Evolutionary conservation across 2,329 filamentous ascomycete genomes (phyloP).

Genomic region (Cercospora sesami): DNA sequence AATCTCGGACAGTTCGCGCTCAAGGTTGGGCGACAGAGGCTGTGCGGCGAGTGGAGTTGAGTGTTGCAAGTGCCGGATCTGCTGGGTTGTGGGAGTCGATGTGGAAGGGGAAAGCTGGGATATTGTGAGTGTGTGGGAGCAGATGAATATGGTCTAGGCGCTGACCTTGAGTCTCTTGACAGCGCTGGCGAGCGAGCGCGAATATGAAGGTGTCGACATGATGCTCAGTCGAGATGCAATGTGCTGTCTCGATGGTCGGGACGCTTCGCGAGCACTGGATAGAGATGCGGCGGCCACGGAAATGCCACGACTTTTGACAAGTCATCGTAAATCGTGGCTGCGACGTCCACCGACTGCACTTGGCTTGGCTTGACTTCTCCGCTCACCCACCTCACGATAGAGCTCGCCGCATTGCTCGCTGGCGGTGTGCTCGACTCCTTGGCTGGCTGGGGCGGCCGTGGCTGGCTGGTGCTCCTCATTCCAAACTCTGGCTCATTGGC

Average conservation of each 20-base stretch:
- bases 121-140: background rate
- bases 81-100: background rate
- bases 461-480: background rate
- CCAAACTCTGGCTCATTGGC: too few species aligned
- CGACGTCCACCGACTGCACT: too few species aligned
- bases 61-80: constrained; percentile 26
- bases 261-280: background rate
- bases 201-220: constrained; percentile 49
- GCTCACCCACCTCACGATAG: too few species aligned
- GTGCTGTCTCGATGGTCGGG: background rate
- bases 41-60: constrained; percentile 20
- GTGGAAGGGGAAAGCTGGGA: constrained; percentile 28
- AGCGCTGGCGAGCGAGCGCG: constrained; percentile 46
- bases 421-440: background rate
- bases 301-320: constrained; percentile 3
- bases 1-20: constrained; percentile 37
- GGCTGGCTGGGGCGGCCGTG: background rate
- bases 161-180: constrained; percentile 47
- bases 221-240: background rate
- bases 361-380: too few species aligned
- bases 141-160: background rate
- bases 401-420: too few species aligned
- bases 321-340: background rate
- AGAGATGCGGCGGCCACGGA: background rate
- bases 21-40: constrained; percentile 12